Conservation (phyloP, 2,329 filamentous ascomycete species). For the Fusarium scirpi region DNA sequence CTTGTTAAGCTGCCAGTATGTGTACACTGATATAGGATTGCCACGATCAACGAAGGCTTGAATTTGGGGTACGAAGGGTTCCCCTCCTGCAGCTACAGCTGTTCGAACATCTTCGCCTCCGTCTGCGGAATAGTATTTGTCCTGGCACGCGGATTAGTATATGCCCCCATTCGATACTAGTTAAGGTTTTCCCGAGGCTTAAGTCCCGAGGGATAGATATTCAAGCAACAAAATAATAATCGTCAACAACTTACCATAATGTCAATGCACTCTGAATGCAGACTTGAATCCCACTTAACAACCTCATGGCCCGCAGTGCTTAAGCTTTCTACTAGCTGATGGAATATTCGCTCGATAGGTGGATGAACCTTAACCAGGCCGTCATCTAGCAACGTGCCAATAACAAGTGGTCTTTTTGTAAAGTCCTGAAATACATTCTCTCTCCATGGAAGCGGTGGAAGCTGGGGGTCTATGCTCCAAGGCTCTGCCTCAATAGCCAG, state of each 20-base stretch:
- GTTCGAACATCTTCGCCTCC: neutral
- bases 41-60: neutral
- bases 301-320: neutral
- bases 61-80: neutral
- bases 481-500: neutral
- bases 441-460: neutral
- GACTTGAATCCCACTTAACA: neutral
- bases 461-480: neutral
- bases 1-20: slow-evolving; percentile 9
- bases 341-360: neutral
- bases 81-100: neutral
- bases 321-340: neutral
- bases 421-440: neutral
- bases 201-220: too few species aligned
- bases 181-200: too few species aligned
- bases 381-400: neutral
- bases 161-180: neutral
- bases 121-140: neutral
- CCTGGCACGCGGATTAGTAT: neutral
- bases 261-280: neutral
- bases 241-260: neutral
- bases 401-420: neutral
- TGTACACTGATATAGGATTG: neutral
- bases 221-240: too few species aligned
- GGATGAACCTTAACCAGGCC: neutral